Conservation (phyloP, 2,329 filamentous ascomycete species). For the Tolypocladium ovalisporum region DNA sequence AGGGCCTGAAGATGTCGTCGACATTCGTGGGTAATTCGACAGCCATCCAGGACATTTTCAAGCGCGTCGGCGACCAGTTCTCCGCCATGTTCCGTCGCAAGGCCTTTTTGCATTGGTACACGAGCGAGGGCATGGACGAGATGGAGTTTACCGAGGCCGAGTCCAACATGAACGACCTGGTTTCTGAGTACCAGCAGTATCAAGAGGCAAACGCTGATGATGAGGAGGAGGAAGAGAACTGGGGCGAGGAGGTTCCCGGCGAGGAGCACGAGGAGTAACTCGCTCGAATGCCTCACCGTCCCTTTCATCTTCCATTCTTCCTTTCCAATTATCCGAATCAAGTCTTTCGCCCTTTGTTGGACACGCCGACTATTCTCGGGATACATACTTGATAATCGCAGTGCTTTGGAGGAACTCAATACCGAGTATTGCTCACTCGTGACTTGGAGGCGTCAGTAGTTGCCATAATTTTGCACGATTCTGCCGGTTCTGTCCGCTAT, state of each 20-base stretch:
- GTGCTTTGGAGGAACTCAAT: not conserved
- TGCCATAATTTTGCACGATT: not conserved
- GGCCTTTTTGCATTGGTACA: slow-evolving; percentile 99
- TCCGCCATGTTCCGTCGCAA: slow-evolving; percentile 99
- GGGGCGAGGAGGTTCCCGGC: slow-evolving; percentile 61
- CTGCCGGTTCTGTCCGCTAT: not conserved
- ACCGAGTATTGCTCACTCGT: not conserved
- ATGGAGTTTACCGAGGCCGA: slow-evolving; percentile 99
- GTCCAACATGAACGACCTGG: slow-evolving; percentile 99
- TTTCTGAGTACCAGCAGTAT: slow-evolving; percentile 99
- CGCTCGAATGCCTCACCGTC: not conserved
- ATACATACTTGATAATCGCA: not conserved
- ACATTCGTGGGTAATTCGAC: slow-evolving; percentile 99
- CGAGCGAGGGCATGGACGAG: slow-evolving; percentile 99
- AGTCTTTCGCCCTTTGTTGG: not conserved
- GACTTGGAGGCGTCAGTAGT: not conserved
- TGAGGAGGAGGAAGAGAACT: slow-evolving; percentile 81
- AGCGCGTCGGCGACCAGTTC: slow-evolving; percentile 99
- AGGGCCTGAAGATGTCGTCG: slow-evolving; percentile 96
- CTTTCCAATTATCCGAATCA: not conserved
- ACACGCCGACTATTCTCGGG: not conserved
- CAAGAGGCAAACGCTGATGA: slow-evolving; percentile 97
- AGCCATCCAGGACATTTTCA: slow-evolving; percentile 99
- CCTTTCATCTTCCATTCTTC: not conserved
- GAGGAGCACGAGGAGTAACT: slow-evolving; percentile 52